A percentile compares a stretch with the other conserved stretches of the same genome.
phyloP scores from a whole-genome alignment of 2,329 filamentous ascomycete species.

The Xenoacremonium recifei region DNA sequence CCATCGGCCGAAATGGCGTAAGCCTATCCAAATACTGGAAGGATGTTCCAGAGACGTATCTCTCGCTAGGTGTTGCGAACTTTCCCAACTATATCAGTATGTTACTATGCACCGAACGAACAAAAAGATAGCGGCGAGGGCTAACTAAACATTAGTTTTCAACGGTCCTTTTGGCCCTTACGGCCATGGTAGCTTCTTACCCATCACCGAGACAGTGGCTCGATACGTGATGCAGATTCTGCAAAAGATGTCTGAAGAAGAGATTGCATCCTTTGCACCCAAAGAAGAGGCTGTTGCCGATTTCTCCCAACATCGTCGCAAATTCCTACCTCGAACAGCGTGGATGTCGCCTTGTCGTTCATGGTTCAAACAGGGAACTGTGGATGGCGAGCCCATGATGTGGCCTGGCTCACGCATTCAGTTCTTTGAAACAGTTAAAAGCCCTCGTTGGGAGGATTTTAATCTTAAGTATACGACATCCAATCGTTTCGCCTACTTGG shows the following conservation, averaged over 20 bases:
- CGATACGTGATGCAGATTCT: constrained; percentile 32
- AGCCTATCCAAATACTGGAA: constrained; percentile 10
- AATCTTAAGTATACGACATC: constrained; percentile 17
- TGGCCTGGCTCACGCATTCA: constrained; percentile 26
- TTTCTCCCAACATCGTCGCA: constrained; percentile 28
- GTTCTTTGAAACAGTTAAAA: constrained; percentile 23
- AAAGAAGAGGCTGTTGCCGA: constrained; percentile 25
- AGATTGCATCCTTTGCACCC: constrained; percentile 20
- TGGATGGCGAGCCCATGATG: constrained; percentile 23
- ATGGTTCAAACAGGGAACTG: constrained; percentile 27
- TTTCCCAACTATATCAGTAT: constrained; percentile 25
- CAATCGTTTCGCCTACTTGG: constrained; percentile 25
- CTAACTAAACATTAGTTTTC: constrained; percentile 16
- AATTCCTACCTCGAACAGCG: constrained; percentile 25
- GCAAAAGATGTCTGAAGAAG: constrained; percentile 24
- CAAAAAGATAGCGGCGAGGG: no score
- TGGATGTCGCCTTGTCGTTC: constrained; percentile 24
- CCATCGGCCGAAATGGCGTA: constrained; percentile 17
- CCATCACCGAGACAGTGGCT: constrained; percentile 22
- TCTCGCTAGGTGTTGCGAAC: constrained; percentile 19
- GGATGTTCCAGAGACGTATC: constrained; percentile 19
- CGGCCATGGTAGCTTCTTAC: constrained; percentile 25
- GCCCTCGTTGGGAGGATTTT: constrained; percentile 27
- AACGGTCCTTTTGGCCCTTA: constrained; percentile 25
- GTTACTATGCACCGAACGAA: no score